Evolutionary conservation across 176 grass and related monocot genomes (phyloP).

Genomic region (Phoenix dactylifera): DNA sequence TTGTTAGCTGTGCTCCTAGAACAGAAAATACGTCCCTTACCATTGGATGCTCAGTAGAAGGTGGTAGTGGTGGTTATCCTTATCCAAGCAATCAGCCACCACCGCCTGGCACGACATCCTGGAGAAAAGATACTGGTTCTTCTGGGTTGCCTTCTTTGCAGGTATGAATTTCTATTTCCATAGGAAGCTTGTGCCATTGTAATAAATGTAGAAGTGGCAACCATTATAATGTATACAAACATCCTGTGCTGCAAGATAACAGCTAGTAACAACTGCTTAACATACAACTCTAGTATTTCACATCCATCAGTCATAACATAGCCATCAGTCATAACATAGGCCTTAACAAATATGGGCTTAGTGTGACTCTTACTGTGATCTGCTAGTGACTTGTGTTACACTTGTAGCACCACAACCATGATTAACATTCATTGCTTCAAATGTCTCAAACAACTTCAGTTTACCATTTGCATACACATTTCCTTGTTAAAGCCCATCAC

Average conservation of each 20-base stretch:
- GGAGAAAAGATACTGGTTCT: slow-evolving; percentile 50
- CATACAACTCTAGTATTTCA: too few relatives aligned
- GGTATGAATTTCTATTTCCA: slow-evolving; percentile 37
- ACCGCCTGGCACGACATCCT: slow-evolving; percentile 78
- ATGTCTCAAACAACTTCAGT: too few relatives aligned
- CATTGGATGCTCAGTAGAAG: slow-evolving; percentile 18
- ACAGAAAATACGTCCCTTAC: slow-evolving; percentile 28
- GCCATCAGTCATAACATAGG: too few relatives aligned
- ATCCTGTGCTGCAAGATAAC: neutral
- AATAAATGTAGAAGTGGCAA: neutral
- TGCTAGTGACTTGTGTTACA: too few relatives aligned
- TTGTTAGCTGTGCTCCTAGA: slow-evolving; percentile 38
- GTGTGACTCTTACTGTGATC: too few relatives aligned
- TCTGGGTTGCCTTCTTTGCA: slow-evolving; percentile 49
- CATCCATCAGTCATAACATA: too few relatives aligned
- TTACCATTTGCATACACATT: too few relatives aligned
- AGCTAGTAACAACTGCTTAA: too few relatives aligned
- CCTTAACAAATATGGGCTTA: too few relatives aligned
- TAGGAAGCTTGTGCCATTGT: neutral
- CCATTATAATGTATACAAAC: neutral
- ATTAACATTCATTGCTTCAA: too few relatives aligned
- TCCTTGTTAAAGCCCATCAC: too few relatives aligned
- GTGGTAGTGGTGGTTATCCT: slow-evolving; percentile 45
- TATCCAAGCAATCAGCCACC: slow-evolving; percentile 74
- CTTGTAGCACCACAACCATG: too few relatives aligned